Base-by-base conservation (phyloP, 23 red algal species). In the Gracilaria gracilis region DNA sequence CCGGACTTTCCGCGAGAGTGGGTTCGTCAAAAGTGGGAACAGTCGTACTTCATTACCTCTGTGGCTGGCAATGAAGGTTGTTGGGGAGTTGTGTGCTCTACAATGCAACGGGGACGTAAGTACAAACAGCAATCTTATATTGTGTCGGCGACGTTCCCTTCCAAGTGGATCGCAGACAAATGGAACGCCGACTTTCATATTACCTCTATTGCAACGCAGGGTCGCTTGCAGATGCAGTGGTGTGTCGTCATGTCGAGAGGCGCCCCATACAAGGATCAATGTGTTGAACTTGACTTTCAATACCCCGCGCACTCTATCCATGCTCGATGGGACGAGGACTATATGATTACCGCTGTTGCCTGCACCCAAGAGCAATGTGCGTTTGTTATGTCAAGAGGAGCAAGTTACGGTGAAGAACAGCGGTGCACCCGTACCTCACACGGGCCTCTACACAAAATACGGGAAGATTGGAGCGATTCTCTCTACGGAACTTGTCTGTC, bases 71-170 rank as follows among this genome's bases (percentile, higher is more conserved):
- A 98, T 87, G 80, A 94, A 61, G 93, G 79, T 53, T 94, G 93
- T 61, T 98, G 97, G 97, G 97, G 97, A 11, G 90, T 98, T 27
- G 97, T 98, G 53, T 95, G 93, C 79, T 98, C 97, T 0, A 98
- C 88, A 35, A 98, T 98, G 97, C 70, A 90, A 57, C 90, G 97
- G 54, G 89, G 91, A 55, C 80, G 85, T 40, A 90, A 86, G 28
- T 98, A 94, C 66, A 98, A 98, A 38, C 96, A 98, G 67, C 97
- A 98, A 88, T 96, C 93, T 71, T 98, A 98, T 79, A 98, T 98
- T 73, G 97, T 98, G 27, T 95, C 93, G 61, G 81, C 97, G 27
- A 98, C 97, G 20, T 98, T 98, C 74, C 97, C 97, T n/a, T 93
- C 93, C n/a, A 98, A 98, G 57, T 98, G 97, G 97, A 91, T 95